Conservation (phyloP, 352 stramenopile genomes). For the Pythium biforme region DNA sequence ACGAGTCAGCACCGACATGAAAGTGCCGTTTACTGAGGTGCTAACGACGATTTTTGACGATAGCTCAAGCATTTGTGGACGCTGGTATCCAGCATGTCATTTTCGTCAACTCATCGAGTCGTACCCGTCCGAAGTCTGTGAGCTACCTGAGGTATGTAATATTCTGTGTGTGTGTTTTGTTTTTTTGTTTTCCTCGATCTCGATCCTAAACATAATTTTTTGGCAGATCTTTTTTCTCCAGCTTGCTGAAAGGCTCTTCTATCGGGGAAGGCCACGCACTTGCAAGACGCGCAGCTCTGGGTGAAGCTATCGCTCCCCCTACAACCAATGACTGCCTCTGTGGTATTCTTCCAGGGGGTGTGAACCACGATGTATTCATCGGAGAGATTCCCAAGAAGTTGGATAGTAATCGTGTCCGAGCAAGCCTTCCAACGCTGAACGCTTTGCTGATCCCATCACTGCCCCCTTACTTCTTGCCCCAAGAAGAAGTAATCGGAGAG, state of each 20-base stretch:
- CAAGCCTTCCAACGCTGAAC: conserved; percentile 37
- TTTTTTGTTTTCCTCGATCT: no score
- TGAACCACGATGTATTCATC: conserved; percentile 27
- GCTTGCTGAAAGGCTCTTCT: conserved; percentile 39
- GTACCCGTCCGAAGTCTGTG: conserved; percentile 35
- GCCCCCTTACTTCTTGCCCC: conserved; percentile 48
- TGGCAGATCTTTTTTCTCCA: conserved; percentile 44
- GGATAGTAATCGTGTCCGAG: conserved; percentile 9
- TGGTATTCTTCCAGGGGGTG: conserved; percentile 23
- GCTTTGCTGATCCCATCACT: conserved; percentile 56
- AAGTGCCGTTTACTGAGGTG: not conserved
- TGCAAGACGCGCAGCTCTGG: conserved; percentile 17
- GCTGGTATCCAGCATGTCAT: conserved; percentile 51
- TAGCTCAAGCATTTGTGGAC: conserved; percentile 51
- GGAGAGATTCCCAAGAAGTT: conserved; percentile 16
- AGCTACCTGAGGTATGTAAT: conserved; percentile 52
- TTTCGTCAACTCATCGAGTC: conserved; percentile 49
- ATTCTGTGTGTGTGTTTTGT: no score
- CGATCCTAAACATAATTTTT: no score
- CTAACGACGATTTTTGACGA: not conserved
- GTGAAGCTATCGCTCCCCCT: not conserved
- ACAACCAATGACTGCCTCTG: conserved; percentile 18
- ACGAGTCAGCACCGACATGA: not conserved
- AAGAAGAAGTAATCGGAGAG: conserved; percentile 48
- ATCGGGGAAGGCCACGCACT: conserved; percentile 30